phyloP scores from a whole-genome alignment of 257 asterid genomes.

The Salvia rosmarinus region DNA sequence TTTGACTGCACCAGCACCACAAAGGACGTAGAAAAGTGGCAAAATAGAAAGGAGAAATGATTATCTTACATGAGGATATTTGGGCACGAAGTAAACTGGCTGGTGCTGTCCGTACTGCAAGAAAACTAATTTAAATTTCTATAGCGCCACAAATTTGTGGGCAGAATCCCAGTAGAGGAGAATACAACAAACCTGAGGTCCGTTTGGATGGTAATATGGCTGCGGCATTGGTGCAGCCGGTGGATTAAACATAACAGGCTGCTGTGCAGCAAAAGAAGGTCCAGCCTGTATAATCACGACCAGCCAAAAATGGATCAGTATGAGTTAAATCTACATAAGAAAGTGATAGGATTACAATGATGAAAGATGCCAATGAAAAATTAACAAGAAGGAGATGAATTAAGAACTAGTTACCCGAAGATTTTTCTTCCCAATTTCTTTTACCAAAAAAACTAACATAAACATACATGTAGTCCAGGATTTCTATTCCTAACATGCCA shows the following conservation, averaged over 20 bases:
- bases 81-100: slow-evolving; percentile 77
- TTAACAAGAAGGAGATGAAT: neutral
- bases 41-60: slow-evolving; percentile 13
- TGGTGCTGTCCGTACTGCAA: slow-evolving; percentile 85
- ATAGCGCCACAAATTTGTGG: neutral
- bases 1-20: neutral
- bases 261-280: slow-evolving; percentile 63
- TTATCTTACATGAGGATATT: slow-evolving; percentile 78
- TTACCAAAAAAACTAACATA: neutral
- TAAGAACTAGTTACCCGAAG: neutral
- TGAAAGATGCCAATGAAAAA: slow-evolving; percentile 7
- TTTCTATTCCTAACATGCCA: neutral
- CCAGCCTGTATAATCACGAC: slow-evolving; percentile 59
- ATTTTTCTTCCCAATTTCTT: neutral
- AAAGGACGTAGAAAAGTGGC: neutral
- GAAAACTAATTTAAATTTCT: slow-evolving; percentile 19
- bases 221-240: slow-evolving; percentile 67
- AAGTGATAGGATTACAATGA: slow-evolving; percentile 11
- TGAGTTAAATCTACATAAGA: neutral
- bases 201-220: slow-evolving; percentile 80
- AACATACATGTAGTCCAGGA: neutral
- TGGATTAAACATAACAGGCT: slow-evolving; percentile 72
- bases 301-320: slow-evolving; percentile 6
- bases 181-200: slow-evolving; percentile 74
- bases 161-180: slow-evolving; percentile 8